phyloP scores from a whole-genome alignment of 2,329 filamentous ascomycete species.

The Calycina marina region DNA sequence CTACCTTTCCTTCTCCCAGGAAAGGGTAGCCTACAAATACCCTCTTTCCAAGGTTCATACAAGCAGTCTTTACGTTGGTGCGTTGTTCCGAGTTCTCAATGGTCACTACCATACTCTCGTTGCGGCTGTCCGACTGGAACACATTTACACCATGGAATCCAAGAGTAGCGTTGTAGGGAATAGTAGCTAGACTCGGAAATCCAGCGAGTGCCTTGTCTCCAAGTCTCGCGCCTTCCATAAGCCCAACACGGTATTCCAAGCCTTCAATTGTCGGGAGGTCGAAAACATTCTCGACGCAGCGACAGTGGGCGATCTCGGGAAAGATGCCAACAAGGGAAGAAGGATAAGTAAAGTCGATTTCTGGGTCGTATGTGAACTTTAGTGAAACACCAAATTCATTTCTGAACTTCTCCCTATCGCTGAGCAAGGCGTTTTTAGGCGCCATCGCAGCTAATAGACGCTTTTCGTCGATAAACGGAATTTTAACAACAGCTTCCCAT shows the following conservation, averaged over 20 bases:
- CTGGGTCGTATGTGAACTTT: conserved; percentile 77
- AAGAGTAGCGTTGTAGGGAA: conserved; percentile 69
- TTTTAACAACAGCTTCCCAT: conserved; percentile 98
- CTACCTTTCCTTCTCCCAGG: conserved; percentile 81
- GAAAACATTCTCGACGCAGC: conserved; percentile 90
- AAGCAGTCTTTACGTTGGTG: conserved; percentile 57
- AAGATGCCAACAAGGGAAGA: conserved; percentile 84
- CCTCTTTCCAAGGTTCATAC: conserved; percentile 65
- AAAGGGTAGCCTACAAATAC: conserved; percentile 94
- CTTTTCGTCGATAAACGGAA: conserved; percentile 93
- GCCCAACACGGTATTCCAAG: conserved; percentile 66
- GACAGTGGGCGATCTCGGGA: conserved; percentile 74
- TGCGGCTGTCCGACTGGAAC: conserved; percentile 89
- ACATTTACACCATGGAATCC: conserved; percentile 85
- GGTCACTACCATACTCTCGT: conserved; percentile 90
- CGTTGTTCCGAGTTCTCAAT: conserved; percentile 60
- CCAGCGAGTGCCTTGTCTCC: conserved; percentile 76
- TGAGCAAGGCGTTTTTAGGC: conserved; percentile 65
- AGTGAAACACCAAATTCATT: conserved; percentile 87
- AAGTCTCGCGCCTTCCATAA: conserved; percentile 73
- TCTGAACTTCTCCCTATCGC: conserved; percentile 61
- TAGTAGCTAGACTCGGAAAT: conserved; percentile 77
- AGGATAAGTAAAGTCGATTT: conserved; percentile 68
- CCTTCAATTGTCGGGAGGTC: conserved; percentile 88
- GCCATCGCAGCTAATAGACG: conserved; percentile 75